These are phyloP conservation scores for Pyrus hybrid DNA, from an alignment of 331 rosid species.

Conservation along the genomic window DNA sequence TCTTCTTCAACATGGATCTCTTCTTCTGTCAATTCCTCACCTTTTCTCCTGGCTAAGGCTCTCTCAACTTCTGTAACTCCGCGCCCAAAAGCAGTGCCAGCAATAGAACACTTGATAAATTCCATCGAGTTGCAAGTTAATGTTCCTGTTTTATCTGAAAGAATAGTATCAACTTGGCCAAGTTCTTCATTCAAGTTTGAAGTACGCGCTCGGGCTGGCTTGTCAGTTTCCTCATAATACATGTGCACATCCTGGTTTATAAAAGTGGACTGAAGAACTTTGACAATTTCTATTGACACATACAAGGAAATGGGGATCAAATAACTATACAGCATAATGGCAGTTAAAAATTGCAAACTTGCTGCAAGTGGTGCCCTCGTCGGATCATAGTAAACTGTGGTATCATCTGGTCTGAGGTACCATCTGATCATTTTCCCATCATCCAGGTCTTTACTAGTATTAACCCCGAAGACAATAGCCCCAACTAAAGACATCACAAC, in stretches of 20 bases:
- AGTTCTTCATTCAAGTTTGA: slow-evolving; percentile 97
- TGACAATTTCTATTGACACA: slow-evolving; percentile 92
- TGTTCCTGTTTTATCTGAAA: slow-evolving; percentile 94
- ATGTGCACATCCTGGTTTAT: slow-evolving; percentile 78
- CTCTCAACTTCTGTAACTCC: slow-evolving; percentile 93
- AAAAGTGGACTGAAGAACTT: slow-evolving; percentile 83
- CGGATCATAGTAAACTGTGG: slow-evolving; percentile 63
- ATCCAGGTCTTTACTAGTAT: slow-evolving; percentile 49
- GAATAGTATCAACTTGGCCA: slow-evolving; percentile 93
- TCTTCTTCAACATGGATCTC: slow-evolving; percentile 27
- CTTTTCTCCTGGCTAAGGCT: slow-evolving; percentile 60
- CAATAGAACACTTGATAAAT: slow-evolving; percentile 90
- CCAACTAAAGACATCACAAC: slow-evolving; percentile 56
- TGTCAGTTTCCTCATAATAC: slow-evolving; percentile 84
- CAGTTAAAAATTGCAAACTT: slow-evolving; percentile 63
- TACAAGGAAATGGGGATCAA: slow-evolving; percentile 92
- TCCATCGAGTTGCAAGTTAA: slow-evolving; percentile 98
- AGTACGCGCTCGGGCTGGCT: slow-evolving; percentile 90
- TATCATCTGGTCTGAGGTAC: slow-evolving; percentile 84
- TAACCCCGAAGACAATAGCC: slow-evolving; percentile 60
- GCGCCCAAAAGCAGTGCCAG: slow-evolving; percentile 74
- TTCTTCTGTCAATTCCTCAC: slow-evolving; percentile 18
- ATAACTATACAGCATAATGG: slow-evolving; percentile 77
- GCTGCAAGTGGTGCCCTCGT: slow-evolving; percentile 55
- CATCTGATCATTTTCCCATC: slow-evolving; percentile 63